Percentiles rank a stretch among this genome's conserved stretches.
Conservation (phyloP, 805 yeast genomes). For the Wickerhamiella parazyma region DNA sequence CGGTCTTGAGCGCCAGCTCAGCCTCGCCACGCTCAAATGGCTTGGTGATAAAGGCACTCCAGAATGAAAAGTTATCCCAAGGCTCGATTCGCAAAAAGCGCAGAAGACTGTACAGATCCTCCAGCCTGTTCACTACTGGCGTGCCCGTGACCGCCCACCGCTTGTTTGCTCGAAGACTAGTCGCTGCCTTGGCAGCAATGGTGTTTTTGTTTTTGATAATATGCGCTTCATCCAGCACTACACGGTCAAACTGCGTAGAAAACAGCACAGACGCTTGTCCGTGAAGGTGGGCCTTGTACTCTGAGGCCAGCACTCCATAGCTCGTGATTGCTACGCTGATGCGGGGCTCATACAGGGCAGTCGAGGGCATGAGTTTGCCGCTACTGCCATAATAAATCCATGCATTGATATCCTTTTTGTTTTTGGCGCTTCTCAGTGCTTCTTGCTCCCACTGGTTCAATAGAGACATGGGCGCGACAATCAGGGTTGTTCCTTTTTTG, state of each 20-base stretch:
- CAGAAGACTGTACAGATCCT: conserved; percentile 69
- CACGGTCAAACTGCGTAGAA: conserved; percentile 58
- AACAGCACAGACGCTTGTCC: conserved; percentile 29
- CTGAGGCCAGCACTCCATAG: conserved; percentile 74
- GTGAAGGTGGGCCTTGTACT: conserved; percentile 33
- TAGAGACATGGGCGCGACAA: conserved; percentile 82
- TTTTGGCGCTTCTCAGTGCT: conserved; percentile 37
- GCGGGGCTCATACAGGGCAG: background rate
- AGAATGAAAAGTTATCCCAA: conserved; percentile 71
- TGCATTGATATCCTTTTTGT: conserved; percentile 17
- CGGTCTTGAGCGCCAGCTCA: conserved; percentile 57
- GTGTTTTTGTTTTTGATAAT: conserved; percentile 68
- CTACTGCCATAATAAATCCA: conserved; percentile 65
- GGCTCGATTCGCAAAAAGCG: conserved; percentile 72
- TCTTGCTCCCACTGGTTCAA: conserved; percentile 87
- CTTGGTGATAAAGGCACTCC: conserved; percentile 73
- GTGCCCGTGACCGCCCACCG: conserved; percentile 89
- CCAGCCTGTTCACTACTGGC: conserved; percentile 77
- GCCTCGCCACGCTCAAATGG: conserved; percentile 67
- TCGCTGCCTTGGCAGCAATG: conserved; percentile 65
- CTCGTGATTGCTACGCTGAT: conserved; percentile 54
- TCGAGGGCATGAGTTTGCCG: conserved; percentile 36
- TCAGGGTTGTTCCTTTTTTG: conserved; percentile 35
- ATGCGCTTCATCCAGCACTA: conserved; percentile 85
- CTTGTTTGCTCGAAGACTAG: conserved; percentile 47